Evolutionary conservation across 371 early-diverging fungal genomes (phyloP), one percentile per base, ranked within the genome.

Genomic region (Nematocida minor): DNA sequence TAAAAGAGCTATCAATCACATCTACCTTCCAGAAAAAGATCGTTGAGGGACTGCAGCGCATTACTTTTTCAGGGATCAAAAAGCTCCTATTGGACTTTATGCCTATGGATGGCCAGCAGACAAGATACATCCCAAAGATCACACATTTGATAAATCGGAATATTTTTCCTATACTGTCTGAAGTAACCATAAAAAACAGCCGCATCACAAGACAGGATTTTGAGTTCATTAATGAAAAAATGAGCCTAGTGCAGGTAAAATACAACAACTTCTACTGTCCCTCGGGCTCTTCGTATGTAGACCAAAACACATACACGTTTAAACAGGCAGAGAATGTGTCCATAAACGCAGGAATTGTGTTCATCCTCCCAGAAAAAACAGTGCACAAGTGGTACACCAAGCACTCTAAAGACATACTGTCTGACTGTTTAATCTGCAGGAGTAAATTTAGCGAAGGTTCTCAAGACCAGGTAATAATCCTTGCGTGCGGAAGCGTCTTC

Each of bases 261-360:
- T 69, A 69, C 60, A 22, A 36, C 27, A 55, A 36, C 4, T 60
- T 69, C n/a, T 60, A 41, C 60, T 69, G 69, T 48, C 69, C 69
- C 20, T 32, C 55, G 18, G 69, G 69, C 20, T 40, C 69, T 22
- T 69, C 60, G 27, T 69, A 69, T 31, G 9, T 29, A 34, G 27
- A 57, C 18, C 57, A 60, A 31, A 41, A 7, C 4, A 25, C 7
- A 25, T 54, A 55, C 34, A 55, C 38, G 20, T 69, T 69, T 31
- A 69, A 48, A 34, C 18, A 54, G 11, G 60, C 69, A 31, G 60
- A 60, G 60, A 7, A 40, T 11, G 42, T 69, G 14, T 11, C 69
- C 20, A 16, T 69, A 44, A 69, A 42, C 60, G 25, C 34, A 0
- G 69, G 69, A 9, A 48, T 69, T 60, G 60, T 69, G 4, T 69